Percentiles rank a stretch among this genome's conserved stretches.
Evolutionary conservation across 306 rosid species (phyloP).

Genomic region (Datisca glomerata): DNA sequence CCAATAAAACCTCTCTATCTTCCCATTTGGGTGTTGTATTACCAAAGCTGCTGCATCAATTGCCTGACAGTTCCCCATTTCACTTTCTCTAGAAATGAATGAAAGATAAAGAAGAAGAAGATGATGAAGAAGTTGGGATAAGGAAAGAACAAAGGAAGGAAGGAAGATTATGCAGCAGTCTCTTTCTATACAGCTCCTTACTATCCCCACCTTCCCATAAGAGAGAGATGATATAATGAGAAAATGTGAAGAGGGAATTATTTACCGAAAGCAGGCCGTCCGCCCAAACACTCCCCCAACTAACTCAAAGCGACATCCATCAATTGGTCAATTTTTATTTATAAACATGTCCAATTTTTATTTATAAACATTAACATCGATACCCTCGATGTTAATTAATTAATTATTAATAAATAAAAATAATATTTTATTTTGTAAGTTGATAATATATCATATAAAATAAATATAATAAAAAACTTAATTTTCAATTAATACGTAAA

Average conservation of each 20-base stretch:
- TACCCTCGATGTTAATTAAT: too few species aligned
- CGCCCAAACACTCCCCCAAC: conserved; percentile 24
- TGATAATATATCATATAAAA: conserved; percentile 33
- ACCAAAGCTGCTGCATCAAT: conserved; percentile 97
- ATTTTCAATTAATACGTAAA: too few species aligned
- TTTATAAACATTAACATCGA: too few species aligned
- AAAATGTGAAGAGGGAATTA: too few species aligned
- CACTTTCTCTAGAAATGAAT: neutral
- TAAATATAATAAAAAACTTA: too few species aligned
- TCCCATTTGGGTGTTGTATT: conserved; percentile 89
- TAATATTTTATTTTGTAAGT: conserved; percentile 17
- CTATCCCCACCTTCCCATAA: too few species aligned
- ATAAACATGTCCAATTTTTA: too few species aligned
- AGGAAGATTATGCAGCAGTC: conserved; percentile 48
- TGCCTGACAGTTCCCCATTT: conserved; percentile 96
- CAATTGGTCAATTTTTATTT: too few species aligned
- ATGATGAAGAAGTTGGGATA: conserved; percentile 17
- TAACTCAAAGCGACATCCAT: conserved; percentile 31
- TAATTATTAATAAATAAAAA: too few species aligned
- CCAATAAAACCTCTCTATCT: conserved; percentile 78
- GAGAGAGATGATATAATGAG: neutral
- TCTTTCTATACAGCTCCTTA: conserved; percentile 68
- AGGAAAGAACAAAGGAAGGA: conserved; percentile 17
- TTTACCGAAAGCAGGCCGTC: conserved; percentile 33
- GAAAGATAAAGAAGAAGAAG: conserved; percentile 11